Evolutionary conservation across 192 early-diverging fungal genomes (phyloP).

Genomic region (Spinellus fusiger): DNA sequence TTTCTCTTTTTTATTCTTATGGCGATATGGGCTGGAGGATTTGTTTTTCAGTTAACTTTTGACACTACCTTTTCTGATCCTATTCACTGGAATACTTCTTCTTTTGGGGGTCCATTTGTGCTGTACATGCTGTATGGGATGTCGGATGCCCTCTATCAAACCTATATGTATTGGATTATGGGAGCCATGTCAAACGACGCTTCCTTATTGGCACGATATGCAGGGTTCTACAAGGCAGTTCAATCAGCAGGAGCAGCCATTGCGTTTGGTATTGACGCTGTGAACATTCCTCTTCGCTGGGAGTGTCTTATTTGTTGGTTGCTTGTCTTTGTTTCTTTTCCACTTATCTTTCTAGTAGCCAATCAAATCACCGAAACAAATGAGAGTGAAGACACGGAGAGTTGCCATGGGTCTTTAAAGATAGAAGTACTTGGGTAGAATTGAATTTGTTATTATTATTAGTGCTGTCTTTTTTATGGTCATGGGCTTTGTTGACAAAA

Average conservation of each 20-base stretch:
- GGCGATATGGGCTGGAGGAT: constrained; percentile 55
- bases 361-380: constrained; percentile 40
- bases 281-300: constrained; percentile 7
- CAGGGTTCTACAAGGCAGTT: constrained; percentile 84
- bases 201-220: constrained; percentile 57
- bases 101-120: constrained; percentile 54
- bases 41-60: constrained; percentile 51
- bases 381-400: not conserved
- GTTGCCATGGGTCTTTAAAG: too few relatives aligned
- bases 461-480: too few relatives aligned
- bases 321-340: constrained; percentile 40
- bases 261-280: constrained; percentile 67
- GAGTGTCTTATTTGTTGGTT: constrained; percentile 45
- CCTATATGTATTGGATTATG: constrained; percentile 76
- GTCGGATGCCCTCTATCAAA: constrained; percentile 75
- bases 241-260: constrained; percentile 74
- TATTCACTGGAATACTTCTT: constrained; percentile 38
- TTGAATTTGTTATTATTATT: too few relatives aligned
- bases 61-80: constrained; percentile 33
- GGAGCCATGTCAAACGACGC: constrained; percentile 77
- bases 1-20: constrained; percentile 46
- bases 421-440: too few relatives aligned
- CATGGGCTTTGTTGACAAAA: too few relatives aligned
- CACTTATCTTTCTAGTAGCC: constrained; percentile 41
- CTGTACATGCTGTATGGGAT: constrained; percentile 75